These are phyloP conservation scores for Rubroboletus pulcherrimus DNA, from an alignment of 768 basidiomycete species.

Conservation along the genomic window DNA sequence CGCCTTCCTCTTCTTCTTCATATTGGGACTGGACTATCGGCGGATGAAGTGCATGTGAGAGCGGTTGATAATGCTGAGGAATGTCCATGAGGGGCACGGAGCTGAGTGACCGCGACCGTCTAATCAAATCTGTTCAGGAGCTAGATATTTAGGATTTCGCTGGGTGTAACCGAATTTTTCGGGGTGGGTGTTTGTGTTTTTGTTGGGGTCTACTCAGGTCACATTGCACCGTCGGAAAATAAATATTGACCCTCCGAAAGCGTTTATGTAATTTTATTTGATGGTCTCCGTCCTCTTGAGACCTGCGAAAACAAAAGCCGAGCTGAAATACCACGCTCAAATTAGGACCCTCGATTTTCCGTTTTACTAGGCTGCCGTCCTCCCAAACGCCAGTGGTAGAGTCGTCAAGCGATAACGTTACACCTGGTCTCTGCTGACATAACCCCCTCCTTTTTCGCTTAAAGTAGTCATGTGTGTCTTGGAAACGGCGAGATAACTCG, in stretches of 20 bases:
- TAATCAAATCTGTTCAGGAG: constrained; percentile 25
- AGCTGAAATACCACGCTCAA: too few species aligned
- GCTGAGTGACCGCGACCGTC: background rate
- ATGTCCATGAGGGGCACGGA: constrained; percentile 45
- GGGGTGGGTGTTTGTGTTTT: constrained; percentile 26
- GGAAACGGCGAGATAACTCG: background rate
- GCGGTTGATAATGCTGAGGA: constrained; percentile 76
- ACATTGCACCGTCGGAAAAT: constrained; percentile 25
- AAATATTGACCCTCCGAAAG: constrained; percentile 20
- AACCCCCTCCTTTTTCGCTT: too few species aligned
- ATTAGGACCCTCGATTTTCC: too few species aligned
- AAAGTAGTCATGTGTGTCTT: background rate
- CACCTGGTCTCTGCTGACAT: too few species aligned
- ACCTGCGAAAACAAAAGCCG: too few species aligned
- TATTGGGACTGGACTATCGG: constrained; percentile 36
- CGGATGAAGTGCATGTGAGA: constrained; percentile 74
- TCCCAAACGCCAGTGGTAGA: too few species aligned
- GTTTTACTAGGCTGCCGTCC: too few species aligned
- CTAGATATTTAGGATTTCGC: constrained; percentile 26
- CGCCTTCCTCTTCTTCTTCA: constrained; percentile 66
- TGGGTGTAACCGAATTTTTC: constrained; percentile 31
- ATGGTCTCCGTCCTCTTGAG: too few species aligned
- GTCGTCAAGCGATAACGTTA: too few species aligned
- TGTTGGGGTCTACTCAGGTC: constrained; percentile 27
- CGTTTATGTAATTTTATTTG: constrained; percentile 20